These are phyloP conservation scores for Daldinia vernicosa DNA, from an alignment of 495 filamentous ascomycete species.

Conservation along the genomic window DNA sequence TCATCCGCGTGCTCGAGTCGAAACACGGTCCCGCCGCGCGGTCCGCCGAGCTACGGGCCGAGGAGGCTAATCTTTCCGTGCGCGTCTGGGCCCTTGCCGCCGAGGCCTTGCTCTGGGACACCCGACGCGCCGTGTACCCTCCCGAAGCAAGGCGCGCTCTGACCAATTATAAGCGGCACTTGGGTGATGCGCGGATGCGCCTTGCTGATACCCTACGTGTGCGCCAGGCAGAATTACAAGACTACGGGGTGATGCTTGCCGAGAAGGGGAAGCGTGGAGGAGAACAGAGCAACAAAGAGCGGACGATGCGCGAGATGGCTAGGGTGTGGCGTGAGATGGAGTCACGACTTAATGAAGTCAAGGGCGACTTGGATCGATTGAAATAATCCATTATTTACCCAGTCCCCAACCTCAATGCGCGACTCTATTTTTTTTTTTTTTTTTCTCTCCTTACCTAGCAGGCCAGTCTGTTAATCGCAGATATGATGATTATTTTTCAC, in stretches of 20 bases:
- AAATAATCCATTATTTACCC: conserved; percentile 35
- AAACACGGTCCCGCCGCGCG: conserved; percentile 74
- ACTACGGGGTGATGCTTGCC: conserved; percentile 60
- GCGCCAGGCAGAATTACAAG: conserved; percentile 60
- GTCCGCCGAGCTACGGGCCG: conserved; percentile 67
- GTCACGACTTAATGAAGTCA: conserved; percentile 62
- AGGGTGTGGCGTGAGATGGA: conserved; percentile 66
- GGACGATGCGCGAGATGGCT: conserved; percentile 66
- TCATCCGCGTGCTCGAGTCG: conserved; percentile 52
- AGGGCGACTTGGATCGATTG: conserved; percentile 66
- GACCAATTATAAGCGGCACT: conserved; percentile 61
- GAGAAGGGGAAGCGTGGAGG: conserved; percentile 32
- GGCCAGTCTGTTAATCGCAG: background rate
- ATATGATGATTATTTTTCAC: background rate
- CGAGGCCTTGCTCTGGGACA: conserved; percentile 45
- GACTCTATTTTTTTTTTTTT: background rate
- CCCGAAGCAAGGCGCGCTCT: conserved; percentile 67
- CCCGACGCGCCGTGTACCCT: conserved; percentile 60
- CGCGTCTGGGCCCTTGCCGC: conserved; percentile 56
- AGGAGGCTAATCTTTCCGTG: conserved; percentile 61
- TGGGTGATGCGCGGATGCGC: conserved; percentile 60
- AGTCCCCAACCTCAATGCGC: background rate
- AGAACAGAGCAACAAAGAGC: conserved; percentile 48
- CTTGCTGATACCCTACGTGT: conserved; percentile 57
- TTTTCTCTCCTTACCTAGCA: background rate